Percentiles rank a stretch among this genome's conserved stretches.
phyloP scores from a whole-genome alignment of 495 filamentous ascomycete genomes.

The Coniosporium apollinis region DNA sequence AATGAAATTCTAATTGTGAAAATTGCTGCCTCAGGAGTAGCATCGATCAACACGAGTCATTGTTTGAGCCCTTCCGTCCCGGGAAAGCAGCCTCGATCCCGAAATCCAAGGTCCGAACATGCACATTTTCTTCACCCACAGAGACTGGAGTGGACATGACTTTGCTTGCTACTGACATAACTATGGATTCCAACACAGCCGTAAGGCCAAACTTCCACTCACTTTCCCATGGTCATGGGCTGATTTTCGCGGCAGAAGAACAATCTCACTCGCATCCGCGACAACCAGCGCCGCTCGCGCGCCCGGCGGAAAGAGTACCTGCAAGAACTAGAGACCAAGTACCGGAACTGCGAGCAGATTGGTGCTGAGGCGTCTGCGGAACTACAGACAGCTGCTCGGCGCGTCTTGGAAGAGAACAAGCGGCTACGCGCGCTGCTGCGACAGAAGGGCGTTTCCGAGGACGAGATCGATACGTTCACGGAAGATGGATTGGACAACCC shows the following conservation, averaged over 20 bases:
- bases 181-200: too few species aligned
- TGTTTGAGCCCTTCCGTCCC: too few species aligned
- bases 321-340: constrained; percentile 46
- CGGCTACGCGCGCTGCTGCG: constrained; percentile 34
- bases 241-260: constrained; percentile 20
- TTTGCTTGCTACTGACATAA: too few species aligned
- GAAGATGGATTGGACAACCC: constrained; percentile 4
- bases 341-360: constrained; percentile 39
- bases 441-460: constrained; percentile 27
- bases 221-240: too few species aligned
- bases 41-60: too few species aligned
- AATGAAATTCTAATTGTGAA: too few species aligned
- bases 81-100: too few species aligned
- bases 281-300: constrained; percentile 68
- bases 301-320: constrained; percentile 63
- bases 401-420: constrained; percentile 46
- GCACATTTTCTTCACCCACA: too few species aligned
- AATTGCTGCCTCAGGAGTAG: too few species aligned
- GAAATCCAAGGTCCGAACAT: too few species aligned
- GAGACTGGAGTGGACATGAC: too few species aligned
- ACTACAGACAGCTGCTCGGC: constrained; percentile 45
- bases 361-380: constrained; percentile 42
- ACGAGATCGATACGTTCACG: constrained; percentile 23
- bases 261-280: constrained; percentile 42
- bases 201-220: too few species aligned